Evolutionary conservation across 2,329 filamentous ascomycete genomes (phyloP), one percentile per base, ranked within the genome.

Genomic region (Diaporthe sp.): DNA sequence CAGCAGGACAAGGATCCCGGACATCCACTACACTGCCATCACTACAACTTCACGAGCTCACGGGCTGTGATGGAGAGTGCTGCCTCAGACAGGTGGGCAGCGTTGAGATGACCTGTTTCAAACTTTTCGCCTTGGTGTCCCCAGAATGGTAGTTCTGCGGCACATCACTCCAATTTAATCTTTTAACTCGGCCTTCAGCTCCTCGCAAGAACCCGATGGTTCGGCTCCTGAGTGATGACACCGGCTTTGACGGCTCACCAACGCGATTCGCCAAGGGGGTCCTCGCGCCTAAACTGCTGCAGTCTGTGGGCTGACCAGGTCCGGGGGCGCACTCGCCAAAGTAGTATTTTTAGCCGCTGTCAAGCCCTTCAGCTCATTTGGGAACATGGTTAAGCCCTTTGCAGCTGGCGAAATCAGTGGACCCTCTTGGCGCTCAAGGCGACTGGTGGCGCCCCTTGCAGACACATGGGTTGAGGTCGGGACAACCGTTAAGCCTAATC

Each of bases 291-390:
- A 53, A 10, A 53, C 22, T 25, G 4, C 31, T 39, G 31, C 31
- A 19, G 65, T 39, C 65, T 53, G 65, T 68, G 46, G 65, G 65
- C 65, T 68, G 65, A 53, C 46, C 46, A 19, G 46, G 46, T 28
- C 65, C 49, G 46, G 65, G 46, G 46, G 12, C 25, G 22, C 46
- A 28, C 65, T 68, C 65, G 46, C 12, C 46, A 68, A 15, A 28
- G 31, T 53, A 22, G 46, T 68, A 68, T 68, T 68, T 68, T 68
- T 68, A 68, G 65, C 65, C 65, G 65, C 65, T 39, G 65, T 53
- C 65, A 53, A 39, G 65, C 31, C 22, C 46, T 39, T 68, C 65
- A 53, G 65, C 65, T 68, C 65, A n/a, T 39, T 53, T 53, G 31
- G 65, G 46, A 31, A 53, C 5, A n/a, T 68, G 46, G 22, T 53